phyloP scores from a whole-genome alignment of 805 yeast genomes.

The Blastobotrys chiropterorum region DNA sequence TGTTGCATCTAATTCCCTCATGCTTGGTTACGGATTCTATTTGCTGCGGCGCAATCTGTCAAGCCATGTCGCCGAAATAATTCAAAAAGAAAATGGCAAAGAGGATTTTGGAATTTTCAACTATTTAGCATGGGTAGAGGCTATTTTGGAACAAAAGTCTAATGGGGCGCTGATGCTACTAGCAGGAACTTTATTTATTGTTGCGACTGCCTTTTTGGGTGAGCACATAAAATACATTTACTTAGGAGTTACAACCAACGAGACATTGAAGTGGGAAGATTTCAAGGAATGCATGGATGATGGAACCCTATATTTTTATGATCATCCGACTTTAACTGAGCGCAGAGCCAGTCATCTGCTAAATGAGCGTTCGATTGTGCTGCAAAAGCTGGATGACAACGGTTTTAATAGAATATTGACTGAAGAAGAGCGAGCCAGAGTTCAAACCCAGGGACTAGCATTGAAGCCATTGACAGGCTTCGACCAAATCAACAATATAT shows the following conservation, averaged over 20 bases:
- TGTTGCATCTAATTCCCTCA: conserved; percentile 42
- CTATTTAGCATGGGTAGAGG: conserved; percentile 1
- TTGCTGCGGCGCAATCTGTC: conserved; percentile 10
- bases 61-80: neutral
- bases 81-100: conserved; percentile 4
- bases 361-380: conserved; percentile 21
- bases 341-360: conserved; percentile 7
- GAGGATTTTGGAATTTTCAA: neutral
- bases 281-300: conserved; percentile 46
- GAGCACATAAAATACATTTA: conserved; percentile 46
- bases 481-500: conserved; percentile 34
- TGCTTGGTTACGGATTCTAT: conserved; percentile 41
- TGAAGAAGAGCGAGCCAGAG: conserved; percentile 21
- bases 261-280: conserved; percentile 63
- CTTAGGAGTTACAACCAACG: conserved; percentile 72
- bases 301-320: conserved; percentile 33
- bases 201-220: conserved; percentile 40
- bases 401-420: conserved; percentile 26
- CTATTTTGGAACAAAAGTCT: conserved; percentile 20
- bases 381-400: conserved; percentile 21
- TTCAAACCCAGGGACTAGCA: conserved; percentile 19
- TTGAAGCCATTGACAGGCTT: conserved; percentile 21
- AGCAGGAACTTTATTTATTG: conserved; percentile 38
- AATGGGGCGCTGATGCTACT: conserved; percentile 39
- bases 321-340: conserved; percentile 13